These are phyloP conservation scores for Dujonia santamariae DNA, from an alignment of 1,139 yeast genomes.

Conservation along the genomic window DNA sequence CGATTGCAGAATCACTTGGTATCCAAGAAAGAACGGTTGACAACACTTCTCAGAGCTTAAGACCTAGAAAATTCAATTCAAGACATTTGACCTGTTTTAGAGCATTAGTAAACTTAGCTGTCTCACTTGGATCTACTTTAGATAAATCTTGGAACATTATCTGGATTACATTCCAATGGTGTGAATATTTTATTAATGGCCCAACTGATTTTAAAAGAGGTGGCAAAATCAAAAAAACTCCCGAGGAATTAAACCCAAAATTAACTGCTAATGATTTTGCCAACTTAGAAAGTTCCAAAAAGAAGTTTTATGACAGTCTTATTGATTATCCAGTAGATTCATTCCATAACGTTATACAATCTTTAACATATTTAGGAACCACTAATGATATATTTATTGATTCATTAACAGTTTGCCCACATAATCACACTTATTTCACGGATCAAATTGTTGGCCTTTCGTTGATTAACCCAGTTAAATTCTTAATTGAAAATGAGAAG, in stretches of 20 bases:
- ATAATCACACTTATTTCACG: slow-evolving; percentile 40
- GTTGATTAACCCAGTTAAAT: slow-evolving; percentile 47
- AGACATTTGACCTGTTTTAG: slow-evolving; percentile 75
- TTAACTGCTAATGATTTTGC: slow-evolving; percentile 42
- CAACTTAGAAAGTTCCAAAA: slow-evolving; percentile 53
- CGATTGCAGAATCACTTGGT: slow-evolving; percentile 58
- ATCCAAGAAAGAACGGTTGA: slow-evolving; percentile 3
- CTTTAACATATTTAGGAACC: slow-evolving; percentile 31
- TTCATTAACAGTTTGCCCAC: slow-evolving; percentile 28
- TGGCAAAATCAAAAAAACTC: slow-evolving; percentile 2
- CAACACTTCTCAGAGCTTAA: slow-evolving; percentile 5
- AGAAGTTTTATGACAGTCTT: slow-evolving; percentile 63
- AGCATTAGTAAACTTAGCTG: slow-evolving; percentile 72
- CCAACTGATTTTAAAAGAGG: slow-evolving; percentile 42
- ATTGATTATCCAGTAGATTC: slow-evolving; percentile 49
- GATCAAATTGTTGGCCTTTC: slow-evolving; percentile 43
- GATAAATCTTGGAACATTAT: slow-evolving; percentile 67
- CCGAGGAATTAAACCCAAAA: slow-evolving; percentile 15
- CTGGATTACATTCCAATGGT: slow-evolving; percentile 74
- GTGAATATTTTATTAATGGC: slow-evolving; percentile 60
- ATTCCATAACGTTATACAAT: slow-evolving; percentile 42
- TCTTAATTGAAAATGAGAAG: slow-evolving; percentile 32
- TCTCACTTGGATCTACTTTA: slow-evolving; percentile 73
- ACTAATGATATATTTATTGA: neutral
- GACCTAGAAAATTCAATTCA: slow-evolving; percentile 48